Evolutionary conservation across 768 basidiomycete genomes (phyloP), one percentile per base, ranked within the genome.

Genomic region (Phanerochaete carnosa): DNA sequence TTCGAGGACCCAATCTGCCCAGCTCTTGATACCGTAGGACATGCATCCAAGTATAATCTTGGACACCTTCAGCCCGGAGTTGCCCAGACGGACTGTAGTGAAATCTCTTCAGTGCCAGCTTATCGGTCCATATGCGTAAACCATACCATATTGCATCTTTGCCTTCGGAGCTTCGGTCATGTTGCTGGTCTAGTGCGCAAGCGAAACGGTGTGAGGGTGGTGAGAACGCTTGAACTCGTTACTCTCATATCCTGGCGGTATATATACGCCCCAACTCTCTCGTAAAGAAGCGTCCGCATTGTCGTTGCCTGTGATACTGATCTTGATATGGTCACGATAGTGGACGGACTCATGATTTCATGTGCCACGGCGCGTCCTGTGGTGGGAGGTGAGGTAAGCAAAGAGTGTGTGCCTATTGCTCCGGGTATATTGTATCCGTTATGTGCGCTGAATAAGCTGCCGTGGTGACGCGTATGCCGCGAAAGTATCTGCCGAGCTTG

Each of bases 61-160:
- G 22, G 74, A 75, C 3, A 77, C 74, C 62, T 76, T 75, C 30
- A 77, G 67, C 6, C 76, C 80, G 3, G 75, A 77, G 43, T 75
- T 66, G 73, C 87, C 80, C 13, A 76, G 70, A 29, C 76, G 70
- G n/a, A 75, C 75, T 76, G 59, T 28, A 30, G 4, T n/a, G n/a
- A 16, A 39, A 47, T 32, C 25, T 4, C 4, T 6, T 37, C 29
- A 54, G 30, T 9, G 52, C 28, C 12, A 6, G 12, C 47, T 25
- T 9, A 8, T 15, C 6, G 23, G 5, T 25, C 9, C 29, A 3
- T 8, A 22, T 15, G 11, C 16, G 30, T 7, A 2, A n/a, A 22
- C 32, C 62, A 11, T 33, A 63, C 62, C 62, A 25, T 63, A 63
- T n/a, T 37, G 37, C 62, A 63, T 63, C 45, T 62, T 62, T 45